phyloP scores from a whole-genome alignment of 805 yeast species.

The Yueomyces sp. region DNA sequence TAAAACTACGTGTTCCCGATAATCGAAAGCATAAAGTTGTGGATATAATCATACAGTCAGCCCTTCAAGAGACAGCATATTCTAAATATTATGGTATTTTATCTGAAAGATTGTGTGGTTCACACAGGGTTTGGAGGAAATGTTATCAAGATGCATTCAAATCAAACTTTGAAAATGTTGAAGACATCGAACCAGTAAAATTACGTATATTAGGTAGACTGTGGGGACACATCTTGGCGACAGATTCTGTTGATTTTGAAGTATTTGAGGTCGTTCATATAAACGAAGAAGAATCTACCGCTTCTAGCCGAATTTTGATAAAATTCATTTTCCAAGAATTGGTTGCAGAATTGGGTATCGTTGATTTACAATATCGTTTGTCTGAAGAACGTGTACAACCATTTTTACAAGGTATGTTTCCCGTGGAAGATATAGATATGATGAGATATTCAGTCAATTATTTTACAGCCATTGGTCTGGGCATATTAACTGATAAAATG shows the following conservation, averaged over 20 bases:
- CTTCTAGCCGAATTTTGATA: slow-evolving; percentile 67
- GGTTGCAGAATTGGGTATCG: slow-evolving; percentile 60
- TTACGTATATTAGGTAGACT: slow-evolving; percentile 69
- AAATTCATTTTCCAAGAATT: slow-evolving; percentile 72
- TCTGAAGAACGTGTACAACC: slow-evolving; percentile 39
- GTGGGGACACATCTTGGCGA: slow-evolving; percentile 73
- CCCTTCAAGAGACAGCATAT: slow-evolving; percentile 77
- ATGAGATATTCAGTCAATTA: slow-evolving; percentile 73
- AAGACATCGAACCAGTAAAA: slow-evolving; percentile 57
- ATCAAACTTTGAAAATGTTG: slow-evolving; percentile 42
- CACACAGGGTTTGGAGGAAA: slow-evolving; percentile 41
- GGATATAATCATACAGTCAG: slow-evolving; percentile 65
- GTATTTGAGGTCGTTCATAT: slow-evolving; percentile 41
- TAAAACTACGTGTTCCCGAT: slow-evolving; percentile 33
- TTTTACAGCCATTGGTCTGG: slow-evolving; percentile 87
- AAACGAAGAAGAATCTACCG: slow-evolving; percentile 61
- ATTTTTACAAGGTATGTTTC: slow-evolving; percentile 49
- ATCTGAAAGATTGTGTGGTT: slow-evolving; percentile 47
- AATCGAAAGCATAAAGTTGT: slow-evolving; percentile 40
- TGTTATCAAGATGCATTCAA: slow-evolving; percentile 42
- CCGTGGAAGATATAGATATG: slow-evolving; percentile 37
- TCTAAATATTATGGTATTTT: slow-evolving; percentile 75
- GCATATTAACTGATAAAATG: slow-evolving; percentile 72
- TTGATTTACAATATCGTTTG: slow-evolving; percentile 35
- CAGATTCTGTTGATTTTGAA: slow-evolving; percentile 55